Percentiles rank a stretch among this genome's conserved stretches.
Conservation (phyloP, 164 flowering plant genomes). For the Vitis vinifera region DNA sequence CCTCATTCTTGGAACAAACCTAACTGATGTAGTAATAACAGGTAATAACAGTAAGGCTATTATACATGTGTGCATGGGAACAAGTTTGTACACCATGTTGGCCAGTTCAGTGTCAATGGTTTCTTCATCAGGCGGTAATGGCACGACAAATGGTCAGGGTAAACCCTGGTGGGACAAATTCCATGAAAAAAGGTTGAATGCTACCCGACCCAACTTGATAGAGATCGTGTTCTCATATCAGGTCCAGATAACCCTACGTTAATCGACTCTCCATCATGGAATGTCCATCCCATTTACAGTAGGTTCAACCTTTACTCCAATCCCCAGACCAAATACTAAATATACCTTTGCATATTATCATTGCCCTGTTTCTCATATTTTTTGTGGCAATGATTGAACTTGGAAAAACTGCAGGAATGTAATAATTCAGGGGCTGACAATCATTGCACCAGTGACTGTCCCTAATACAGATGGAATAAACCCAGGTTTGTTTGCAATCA, state of each 20-base stretch:
- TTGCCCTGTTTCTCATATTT: neutral
- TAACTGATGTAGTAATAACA: conserved; percentile 73
- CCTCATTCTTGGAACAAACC: conserved; percentile 71
- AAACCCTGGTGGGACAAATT: conserved; percentile 55
- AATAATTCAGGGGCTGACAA: conserved; percentile 49
- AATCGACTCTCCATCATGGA: conserved; percentile 77
- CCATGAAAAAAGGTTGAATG: conserved; percentile 16
- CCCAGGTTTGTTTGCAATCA: conserved; percentile 44
- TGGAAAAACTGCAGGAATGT: conserved; percentile 30
- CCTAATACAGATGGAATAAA: conserved; percentile 88
- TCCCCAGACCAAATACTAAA: too few relatives aligned
- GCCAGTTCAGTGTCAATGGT: neutral
- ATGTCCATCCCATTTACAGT: conserved; percentile 75
- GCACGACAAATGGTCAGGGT: conserved; percentile 66
- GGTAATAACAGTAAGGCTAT: conserved; percentile 29
- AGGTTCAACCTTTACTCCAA: conserved; percentile 25
- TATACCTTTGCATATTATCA: neutral
- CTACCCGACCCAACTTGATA: conserved; percentile 56
- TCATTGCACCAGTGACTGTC: conserved; percentile 56
- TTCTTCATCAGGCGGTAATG: conserved; percentile 43
- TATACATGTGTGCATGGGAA: too few relatives aligned
- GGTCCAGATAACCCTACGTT: conserved; percentile 55
- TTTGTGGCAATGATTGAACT: too few relatives aligned
- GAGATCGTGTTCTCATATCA: conserved; percentile 54
- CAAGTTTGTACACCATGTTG: too few relatives aligned